Evolutionary conservation across 371 early-diverging fungal genomes (phyloP).

Genomic region (Circinella umbellata): DNA sequence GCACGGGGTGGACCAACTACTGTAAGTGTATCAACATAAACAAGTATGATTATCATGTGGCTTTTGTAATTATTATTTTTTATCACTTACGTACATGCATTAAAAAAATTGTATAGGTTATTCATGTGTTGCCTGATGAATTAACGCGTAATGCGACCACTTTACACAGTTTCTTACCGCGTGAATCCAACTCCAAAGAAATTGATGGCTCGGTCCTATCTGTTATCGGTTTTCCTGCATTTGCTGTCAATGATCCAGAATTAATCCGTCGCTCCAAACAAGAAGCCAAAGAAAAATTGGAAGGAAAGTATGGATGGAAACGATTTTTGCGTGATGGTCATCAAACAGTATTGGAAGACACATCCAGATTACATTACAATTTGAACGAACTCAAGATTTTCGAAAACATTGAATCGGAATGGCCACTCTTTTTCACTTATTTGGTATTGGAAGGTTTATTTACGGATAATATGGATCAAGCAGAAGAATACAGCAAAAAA

Average conservation of each 20-base stretch:
- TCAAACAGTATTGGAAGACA: constrained; percentile 85
- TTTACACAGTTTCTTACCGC: constrained; percentile 81
- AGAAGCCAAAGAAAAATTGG: constrained; percentile 84
- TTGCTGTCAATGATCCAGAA: constrained; percentile 78
- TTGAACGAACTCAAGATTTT: constrained; percentile 87
- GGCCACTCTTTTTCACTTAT: constrained; percentile 93
- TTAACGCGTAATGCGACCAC: constrained; percentile 85
- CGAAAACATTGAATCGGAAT: constrained; percentile 88
- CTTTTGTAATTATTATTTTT: too few species aligned
- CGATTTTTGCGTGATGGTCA: constrained; percentile 92
- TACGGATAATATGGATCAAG: constrained; percentile 69
- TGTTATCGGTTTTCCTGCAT: constrained; percentile 90
- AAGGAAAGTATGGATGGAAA: constrained; percentile 86
- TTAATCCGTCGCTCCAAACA: constrained; percentile 69
- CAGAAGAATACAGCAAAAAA: constrained; percentile 71
- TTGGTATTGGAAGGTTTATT: constrained; percentile 86
- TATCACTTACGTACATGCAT: neutral
- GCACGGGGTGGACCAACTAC: constrained; percentile 80
- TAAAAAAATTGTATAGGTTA: constrained; percentile 51
- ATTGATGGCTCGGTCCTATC: constrained; percentile 87
- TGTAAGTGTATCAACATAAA: constrained; percentile 41
- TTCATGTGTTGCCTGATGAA: constrained; percentile 88
- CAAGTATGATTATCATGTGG: too few species aligned
- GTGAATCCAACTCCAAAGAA: constrained; percentile 91
- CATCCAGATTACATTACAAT: constrained; percentile 80